Conservation (phyloP, 768 basidiomycete species). For the Suillus lakei region DNA sequence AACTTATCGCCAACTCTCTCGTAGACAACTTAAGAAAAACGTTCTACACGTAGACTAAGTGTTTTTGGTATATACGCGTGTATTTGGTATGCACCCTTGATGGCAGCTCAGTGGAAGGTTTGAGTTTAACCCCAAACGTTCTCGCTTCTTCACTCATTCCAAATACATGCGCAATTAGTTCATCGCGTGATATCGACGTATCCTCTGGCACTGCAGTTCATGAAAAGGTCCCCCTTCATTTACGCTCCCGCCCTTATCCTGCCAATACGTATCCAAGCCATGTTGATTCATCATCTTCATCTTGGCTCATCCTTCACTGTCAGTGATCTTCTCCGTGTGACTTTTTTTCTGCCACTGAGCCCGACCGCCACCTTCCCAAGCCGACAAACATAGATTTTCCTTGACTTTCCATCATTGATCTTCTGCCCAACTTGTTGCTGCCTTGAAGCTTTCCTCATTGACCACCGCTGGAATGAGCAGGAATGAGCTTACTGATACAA, state of each 20-base stretch:
- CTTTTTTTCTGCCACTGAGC: not conserved
- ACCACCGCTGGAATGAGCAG: not conserved
- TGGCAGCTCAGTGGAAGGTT: not conserved
- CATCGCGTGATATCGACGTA: slow-evolving; percentile 2
- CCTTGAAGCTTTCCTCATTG: not conserved
- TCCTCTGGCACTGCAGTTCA: not conserved
- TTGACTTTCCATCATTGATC: not conserved
- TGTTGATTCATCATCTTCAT: not conserved
- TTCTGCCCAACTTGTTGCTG: not conserved
- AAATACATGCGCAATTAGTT: not conserved
- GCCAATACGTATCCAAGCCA: not conserved
- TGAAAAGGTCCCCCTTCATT: slow-evolving; percentile 6
- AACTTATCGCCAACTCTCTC: not conserved
- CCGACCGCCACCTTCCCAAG: slow-evolving; percentile 6
- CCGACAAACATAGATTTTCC: slow-evolving; percentile 1
- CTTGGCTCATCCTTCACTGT: not conserved
- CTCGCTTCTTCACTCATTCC: not conserved
- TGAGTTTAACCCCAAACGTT: slow-evolving; percentile 3
- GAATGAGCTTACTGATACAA: not conserved
- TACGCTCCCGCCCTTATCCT: not conserved
- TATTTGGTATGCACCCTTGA: not conserved
- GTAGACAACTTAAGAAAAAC: not conserved
- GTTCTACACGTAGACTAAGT: not conserved
- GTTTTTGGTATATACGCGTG: not conserved
- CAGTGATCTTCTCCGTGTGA: slow-evolving; percentile 4